Evolutionary conservation across 495 filamentous ascomycete species (phyloP), one percentile per base, ranked within the genome.

Genomic region (Friedmanniomyces simplex): DNA sequence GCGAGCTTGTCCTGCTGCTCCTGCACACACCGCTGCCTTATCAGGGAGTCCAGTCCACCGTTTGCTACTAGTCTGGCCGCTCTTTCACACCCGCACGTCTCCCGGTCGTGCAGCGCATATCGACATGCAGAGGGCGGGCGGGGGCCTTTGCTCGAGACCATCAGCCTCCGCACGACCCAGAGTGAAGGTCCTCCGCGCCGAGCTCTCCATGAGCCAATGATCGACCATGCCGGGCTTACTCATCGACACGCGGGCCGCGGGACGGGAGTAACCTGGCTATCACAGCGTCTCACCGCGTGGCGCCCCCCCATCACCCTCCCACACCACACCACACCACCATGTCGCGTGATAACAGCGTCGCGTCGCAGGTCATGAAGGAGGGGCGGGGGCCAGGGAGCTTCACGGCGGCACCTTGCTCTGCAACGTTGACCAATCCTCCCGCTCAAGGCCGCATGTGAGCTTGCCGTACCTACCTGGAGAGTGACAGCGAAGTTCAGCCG

Each of bases 321-420:
- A n/a, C n/a, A n/a, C n/a, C n/a, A n/a, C n/a, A n/a, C n/a, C n/a
- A n/a, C n/a, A n/a, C n/a, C n/a, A n/a, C n/a, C n/a, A 28, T 2
- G 50, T 52, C 50, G 24, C 52, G 52, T 43, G 52, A 54, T 45
- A 54, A 54, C 36, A 54, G 37, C 37, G 52, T 54, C n/a, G 37
- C 37, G 52, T 54, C n/a, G 52, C 52, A 42, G 18, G 16, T 26
- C 18, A 20, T 39, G 50, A 39, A 20, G 16, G 11, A 24, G 50
- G 25, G 11, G 25, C 28, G 14, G 50, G 50, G 25, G 16, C 30
- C 14, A n/a, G n/a, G 16, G 3, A 16, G 24, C 50, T 5, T 37
- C 25, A 24, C 30, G 30, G 50, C 50, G 30, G 4, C 24, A 34
- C 34, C 25, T 34, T 22, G 16, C 34, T 20, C 16, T 52, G 34